These are phyloP conservation scores for Alternaria rosae DNA, from an alignment of 2,329 filamentous ascomycete species.

Conservation along the genomic window DNA sequence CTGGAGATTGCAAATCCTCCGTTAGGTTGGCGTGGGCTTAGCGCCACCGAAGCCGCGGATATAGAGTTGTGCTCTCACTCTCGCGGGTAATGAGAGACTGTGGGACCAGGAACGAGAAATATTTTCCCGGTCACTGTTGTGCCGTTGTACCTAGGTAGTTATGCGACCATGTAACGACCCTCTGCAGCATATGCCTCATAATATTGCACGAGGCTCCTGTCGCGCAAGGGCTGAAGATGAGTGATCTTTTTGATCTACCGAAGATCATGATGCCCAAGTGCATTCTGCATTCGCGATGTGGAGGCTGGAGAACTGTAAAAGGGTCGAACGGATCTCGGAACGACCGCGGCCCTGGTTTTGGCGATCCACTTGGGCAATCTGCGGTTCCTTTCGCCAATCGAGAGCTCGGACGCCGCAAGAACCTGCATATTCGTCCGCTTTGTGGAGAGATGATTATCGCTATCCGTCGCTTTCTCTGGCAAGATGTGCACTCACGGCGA, in stretches of 20 bases:
- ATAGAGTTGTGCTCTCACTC: not conserved
- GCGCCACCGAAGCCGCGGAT: slow-evolving; percentile 10
- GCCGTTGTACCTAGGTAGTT: not conserved
- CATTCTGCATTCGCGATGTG: not conserved
- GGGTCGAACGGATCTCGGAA: not conserved
- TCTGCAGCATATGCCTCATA: not conserved
- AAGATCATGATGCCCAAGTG: not conserved
- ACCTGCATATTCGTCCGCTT: slow-evolving; percentile 13
- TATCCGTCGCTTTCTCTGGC: not conserved
- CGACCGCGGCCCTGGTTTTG: slow-evolving; percentile 15
- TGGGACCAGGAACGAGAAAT: not conserved
- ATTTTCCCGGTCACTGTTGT: not conserved
- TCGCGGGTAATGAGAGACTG: slow-evolving; percentile 4
- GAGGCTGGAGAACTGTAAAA: slow-evolving; percentile 13
- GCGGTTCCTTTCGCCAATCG: slow-evolving; percentile 30
- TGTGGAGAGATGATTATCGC: slow-evolving; percentile 25
- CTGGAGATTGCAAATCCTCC: slow-evolving; percentile 20
- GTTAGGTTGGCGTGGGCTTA: slow-evolving; percentile 4
- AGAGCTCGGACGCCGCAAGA: slow-evolving; percentile 19
- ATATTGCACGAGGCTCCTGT: not conserved
- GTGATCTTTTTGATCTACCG: not conserved
- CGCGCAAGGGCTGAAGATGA: not conserved
- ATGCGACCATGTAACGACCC: not conserved
- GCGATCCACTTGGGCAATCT: slow-evolving; percentile 20
- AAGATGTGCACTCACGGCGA: not conserved